phyloP scores from a whole-genome alignment of 805 yeast species.

The Candida tammaniensis region DNA sequence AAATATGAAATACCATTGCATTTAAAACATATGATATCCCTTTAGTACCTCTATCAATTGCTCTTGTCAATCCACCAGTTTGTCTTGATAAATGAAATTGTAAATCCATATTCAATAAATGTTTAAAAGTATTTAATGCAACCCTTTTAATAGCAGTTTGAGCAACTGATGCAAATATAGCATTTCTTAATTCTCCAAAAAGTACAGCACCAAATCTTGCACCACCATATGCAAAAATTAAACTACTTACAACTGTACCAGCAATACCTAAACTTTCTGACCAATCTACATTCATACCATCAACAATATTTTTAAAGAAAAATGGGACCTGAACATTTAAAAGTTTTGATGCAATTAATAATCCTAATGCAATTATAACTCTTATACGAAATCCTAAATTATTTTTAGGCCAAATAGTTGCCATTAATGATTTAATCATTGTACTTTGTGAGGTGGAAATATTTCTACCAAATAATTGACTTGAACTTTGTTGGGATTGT shows the following conservation, averaged over 20 bases:
- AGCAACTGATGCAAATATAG: constrained; percentile 92
- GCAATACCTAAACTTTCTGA: constrained; percentile 55
- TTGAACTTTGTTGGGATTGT: too few relatives aligned
- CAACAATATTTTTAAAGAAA: constrained; percentile 81
- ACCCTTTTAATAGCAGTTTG: constrained; percentile 91
- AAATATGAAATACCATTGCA: constrained; percentile 96
- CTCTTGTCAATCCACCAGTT: constrained; percentile 94
- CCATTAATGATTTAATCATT: constrained; percentile 61
- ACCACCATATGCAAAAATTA: constrained; percentile 84
- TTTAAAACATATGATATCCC: constrained; percentile 91
- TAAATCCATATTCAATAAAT: constrained; percentile 77
- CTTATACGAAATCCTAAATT: constrained; percentile 65
- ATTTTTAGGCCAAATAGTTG: constrained; percentile 80
- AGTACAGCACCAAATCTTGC: constrained; percentile 93
- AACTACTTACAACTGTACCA: constrained; percentile 60
- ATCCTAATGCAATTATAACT: constrained; percentile 69
- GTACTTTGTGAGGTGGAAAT: constrained; percentile 43
- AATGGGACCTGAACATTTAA: constrained; percentile 95
- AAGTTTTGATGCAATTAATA: constrained; percentile 77
- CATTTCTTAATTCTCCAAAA: constrained; percentile 92
- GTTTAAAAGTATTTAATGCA: constrained; percentile 82
- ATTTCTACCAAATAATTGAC: constrained; percentile 25
- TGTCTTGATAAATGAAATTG: constrained; percentile 88
- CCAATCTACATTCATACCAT: constrained; percentile 93
- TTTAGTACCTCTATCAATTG: constrained; percentile 96